A percentile compares a stretch with the other conserved stretches of the same genome.
These are phyloP conservation scores for Effrenium voratum DNA, from an alignment of 73 alveolate species.

Conservation along the genomic window DNA sequence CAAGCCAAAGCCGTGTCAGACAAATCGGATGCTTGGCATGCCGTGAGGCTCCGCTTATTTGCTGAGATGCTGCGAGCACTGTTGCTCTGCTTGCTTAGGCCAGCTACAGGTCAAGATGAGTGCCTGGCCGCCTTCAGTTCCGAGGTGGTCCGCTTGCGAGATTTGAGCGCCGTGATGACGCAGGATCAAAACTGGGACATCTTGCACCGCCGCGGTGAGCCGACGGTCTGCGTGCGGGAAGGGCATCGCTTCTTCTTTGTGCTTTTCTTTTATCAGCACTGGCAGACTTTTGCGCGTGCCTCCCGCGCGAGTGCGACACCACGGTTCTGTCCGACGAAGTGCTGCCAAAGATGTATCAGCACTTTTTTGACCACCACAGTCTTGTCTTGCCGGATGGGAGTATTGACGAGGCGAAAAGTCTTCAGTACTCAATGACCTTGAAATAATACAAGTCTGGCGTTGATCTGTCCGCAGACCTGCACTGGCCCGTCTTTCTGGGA, in stretches of 20 bases:
- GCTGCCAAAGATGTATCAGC: slow-evolving; percentile 43
- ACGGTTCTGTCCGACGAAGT: slow-evolving; percentile 8
- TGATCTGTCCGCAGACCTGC: background rate
- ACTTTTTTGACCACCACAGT: slow-evolving; percentile 45
- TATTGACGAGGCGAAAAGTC: background rate
- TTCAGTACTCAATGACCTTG: slow-evolving; percentile 63
- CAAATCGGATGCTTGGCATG: no score
- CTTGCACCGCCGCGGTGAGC: slow-evolving; percentile 85
- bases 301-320: slow-evolving; percentile 30
- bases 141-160: slow-evolving; percentile 18
- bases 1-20: no score
- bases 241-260: slow-evolving; percentile 69
- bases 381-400: slow-evolving; percentile 33
- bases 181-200: slow-evolving; percentile 89
- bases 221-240: slow-evolving; percentile 34
- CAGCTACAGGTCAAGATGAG: background rate
- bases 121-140: slow-evolving; percentile 24
- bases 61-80: no score
- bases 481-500: background rate
- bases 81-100: no score
- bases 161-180: slow-evolving; percentile 56
- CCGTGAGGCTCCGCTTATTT: no score
- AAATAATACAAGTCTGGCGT: slow-evolving; percentile 7
- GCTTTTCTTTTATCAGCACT: slow-evolving; percentile 33
- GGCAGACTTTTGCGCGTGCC: slow-evolving; percentile 29